Evolutionary conservation across 306 rosid genomes (phyloP).

Genomic region (Pyrus bretschneideri): DNA sequence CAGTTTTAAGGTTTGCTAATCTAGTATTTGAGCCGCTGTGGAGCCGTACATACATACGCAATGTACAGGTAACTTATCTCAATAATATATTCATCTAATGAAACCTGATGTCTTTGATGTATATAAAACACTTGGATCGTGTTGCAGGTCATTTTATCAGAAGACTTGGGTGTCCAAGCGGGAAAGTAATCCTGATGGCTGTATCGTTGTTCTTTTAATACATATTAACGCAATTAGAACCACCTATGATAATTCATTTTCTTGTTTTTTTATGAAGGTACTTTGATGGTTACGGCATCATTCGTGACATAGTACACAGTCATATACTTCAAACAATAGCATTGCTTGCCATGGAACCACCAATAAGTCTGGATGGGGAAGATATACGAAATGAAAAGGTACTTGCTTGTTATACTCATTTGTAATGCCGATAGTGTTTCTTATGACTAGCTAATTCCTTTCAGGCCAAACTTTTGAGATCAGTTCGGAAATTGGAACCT

Average conservation of each 20-base stretch:
- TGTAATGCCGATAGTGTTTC: not conserved
- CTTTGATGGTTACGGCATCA: conserved; percentile 75
- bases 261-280: conserved; percentile 41
- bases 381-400: conserved; percentile 96
- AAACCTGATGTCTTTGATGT: not conserved
- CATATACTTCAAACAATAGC: conserved; percentile 89
- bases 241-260: not conserved
- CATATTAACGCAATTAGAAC: too few species aligned
- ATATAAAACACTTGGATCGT: conserved; percentile 3
- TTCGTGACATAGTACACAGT: conserved; percentile 83
- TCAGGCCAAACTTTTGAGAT: conserved; percentile 88
- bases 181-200: conserved; percentile 52
- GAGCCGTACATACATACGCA: conserved; percentile 71
- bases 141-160: conserved; percentile 71
- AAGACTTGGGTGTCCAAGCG: conserved; percentile 59
- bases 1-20: conserved; percentile 89
- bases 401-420: conserved; percentile 16
- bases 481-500: conserved; percentile 68
- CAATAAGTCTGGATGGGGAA: conserved; percentile 84
- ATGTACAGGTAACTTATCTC: conserved; percentile 54
- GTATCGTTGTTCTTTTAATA: conserved; percentile 4
- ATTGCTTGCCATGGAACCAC: conserved; percentile 95
- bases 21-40: conserved; percentile 90
- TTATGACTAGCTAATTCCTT: conserved; percentile 28
- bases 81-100: not conserved